Percentiles rank a stretch among this genome's conserved stretches.
These are phyloP conservation scores for Verticillium albo-atrum DNA, from an alignment of 2,329 filamentous ascomycete genomes.

Conservation along the genomic window DNA sequence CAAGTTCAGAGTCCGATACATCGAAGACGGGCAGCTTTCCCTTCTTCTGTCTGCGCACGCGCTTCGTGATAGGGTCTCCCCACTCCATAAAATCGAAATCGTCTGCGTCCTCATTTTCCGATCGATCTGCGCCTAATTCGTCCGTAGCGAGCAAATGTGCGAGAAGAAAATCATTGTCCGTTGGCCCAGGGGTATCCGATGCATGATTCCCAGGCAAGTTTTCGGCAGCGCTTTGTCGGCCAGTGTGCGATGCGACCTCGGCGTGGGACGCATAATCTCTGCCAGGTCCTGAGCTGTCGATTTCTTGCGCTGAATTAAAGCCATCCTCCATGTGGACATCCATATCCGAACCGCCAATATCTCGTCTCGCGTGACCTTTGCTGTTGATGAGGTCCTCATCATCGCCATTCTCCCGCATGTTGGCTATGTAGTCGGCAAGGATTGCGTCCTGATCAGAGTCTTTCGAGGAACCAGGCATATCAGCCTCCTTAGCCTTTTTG, in stretches of 20 bases:
- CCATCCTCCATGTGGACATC: neutral
- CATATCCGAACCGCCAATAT: slow-evolving; percentile 15
- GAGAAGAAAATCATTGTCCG: neutral
- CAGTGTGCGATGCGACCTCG: neutral
- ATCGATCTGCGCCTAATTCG: neutral
- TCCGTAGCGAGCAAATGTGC: neutral
- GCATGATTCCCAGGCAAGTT: neutral
- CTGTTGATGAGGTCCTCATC: slow-evolving; percentile 60
- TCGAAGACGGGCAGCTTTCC: slow-evolving; percentile 46
- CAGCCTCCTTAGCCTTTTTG: neutral
- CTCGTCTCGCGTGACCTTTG: slow-evolving; percentile 44
- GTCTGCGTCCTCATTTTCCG: slow-evolving; percentile 39
- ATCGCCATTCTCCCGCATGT: slow-evolving; percentile 48
- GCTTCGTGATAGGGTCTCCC: slow-evolving; percentile 61
- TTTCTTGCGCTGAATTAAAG: neutral
- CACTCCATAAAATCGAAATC: slow-evolving; percentile 86
- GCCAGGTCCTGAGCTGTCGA: neutral
- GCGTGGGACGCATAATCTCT: neutral
- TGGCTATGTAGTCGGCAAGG: slow-evolving; percentile 67
- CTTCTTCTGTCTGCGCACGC: slow-evolving; percentile 55
- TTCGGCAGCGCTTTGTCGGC: neutral
- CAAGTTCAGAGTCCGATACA: slow-evolving; percentile 64
- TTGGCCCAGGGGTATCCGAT: neutral
- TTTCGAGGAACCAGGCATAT: neutral
- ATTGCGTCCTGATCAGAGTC: slow-evolving; percentile 48